phyloP scores from a whole-genome alignment of 1,284 basidiomycete species.

The Exobasidium rhododendri region DNA sequence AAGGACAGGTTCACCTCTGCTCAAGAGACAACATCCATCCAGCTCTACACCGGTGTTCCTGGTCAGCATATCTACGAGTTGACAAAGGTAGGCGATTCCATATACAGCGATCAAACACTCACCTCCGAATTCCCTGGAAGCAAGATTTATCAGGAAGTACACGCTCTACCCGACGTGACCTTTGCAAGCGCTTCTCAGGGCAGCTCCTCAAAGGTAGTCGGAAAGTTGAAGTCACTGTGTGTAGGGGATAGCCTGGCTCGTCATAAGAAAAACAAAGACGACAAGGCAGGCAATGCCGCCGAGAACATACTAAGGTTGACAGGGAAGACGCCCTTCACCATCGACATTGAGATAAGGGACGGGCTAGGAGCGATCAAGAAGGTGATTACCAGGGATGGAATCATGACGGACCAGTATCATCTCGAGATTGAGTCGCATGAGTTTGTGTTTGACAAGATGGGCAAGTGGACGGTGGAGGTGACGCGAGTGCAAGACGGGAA shows the following conservation, averaged over 20 bases:
- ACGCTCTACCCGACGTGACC: slow-evolving; percentile 29
- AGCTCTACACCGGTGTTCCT: slow-evolving; percentile 72
- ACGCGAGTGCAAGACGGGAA: slow-evolving; percentile 38
- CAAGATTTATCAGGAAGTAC: slow-evolving; percentile 57
- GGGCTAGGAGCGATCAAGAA: neutral
- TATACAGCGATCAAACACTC: slow-evolving; percentile 57
- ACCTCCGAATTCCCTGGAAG: slow-evolving; percentile 58
- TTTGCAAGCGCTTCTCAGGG: slow-evolving; percentile 17
- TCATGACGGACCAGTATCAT: neutral
- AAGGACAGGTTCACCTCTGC: slow-evolving; percentile 69
- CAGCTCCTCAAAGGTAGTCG: neutral
- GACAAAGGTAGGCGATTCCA: slow-evolving; percentile 77
- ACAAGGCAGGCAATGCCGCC: neutral
- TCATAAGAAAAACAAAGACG: neutral
- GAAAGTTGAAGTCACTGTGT: slow-evolving; percentile 64
- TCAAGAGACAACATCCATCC: slow-evolving; percentile 74
- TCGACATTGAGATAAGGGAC: slow-evolving; percentile 56
- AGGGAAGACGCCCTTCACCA: slow-evolving; percentile 82
- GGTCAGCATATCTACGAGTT: slow-evolving; percentile 86
- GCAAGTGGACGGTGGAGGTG: slow-evolving; percentile 62
- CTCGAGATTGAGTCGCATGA: slow-evolving; percentile 58
- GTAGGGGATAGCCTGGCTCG: slow-evolving; percentile 38
- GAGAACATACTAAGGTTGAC: slow-evolving; percentile 21
- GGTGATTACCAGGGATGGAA: neutral
- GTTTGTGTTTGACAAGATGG: slow-evolving; percentile 72